Evolutionary conservation across 768 basidiomycete genomes (phyloP).

Genomic region (Suillus spraguei): DNA sequence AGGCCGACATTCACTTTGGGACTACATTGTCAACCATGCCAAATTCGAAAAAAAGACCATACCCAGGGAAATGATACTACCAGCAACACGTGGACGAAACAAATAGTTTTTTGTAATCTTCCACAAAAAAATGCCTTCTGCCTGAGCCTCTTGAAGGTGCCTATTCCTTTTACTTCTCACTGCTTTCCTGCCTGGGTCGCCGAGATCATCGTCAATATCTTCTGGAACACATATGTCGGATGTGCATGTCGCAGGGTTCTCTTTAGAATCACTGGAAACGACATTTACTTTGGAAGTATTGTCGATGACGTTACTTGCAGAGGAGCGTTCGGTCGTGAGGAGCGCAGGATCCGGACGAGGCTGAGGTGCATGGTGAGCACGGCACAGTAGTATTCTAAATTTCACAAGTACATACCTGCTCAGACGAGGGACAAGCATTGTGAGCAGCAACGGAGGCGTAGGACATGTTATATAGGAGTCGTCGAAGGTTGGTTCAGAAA

Average conservation of each 20-base stretch:
- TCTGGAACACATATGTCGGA: constrained; percentile 23
- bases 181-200: constrained; percentile 3
- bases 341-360: constrained; percentile 69
- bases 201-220: constrained; percentile 20
- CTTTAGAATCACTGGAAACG: constrained; percentile 51
- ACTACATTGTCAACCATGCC: constrained; percentile 2
- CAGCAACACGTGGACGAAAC: constrained; percentile 67
- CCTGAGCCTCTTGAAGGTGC: constrained; percentile 44
- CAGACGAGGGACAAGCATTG: constrained; percentile 51
- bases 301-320: constrained; percentile 43
- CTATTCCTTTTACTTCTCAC: constrained; percentile 32
- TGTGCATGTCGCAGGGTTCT: constrained; percentile 44
- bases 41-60: constrained; percentile 22
- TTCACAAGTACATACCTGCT: constrained; percentile 41
- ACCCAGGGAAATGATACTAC: constrained; percentile 75
- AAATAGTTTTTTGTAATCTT: constrained; percentile 52
- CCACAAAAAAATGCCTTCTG: constrained; percentile 58
- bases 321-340: constrained; percentile 51
- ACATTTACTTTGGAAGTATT: constrained; percentile 58
- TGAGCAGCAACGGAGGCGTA: constrained; percentile 70
- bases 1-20: constrained; percentile 70
- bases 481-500: not conserved
- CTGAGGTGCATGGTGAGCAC: constrained; percentile 32
- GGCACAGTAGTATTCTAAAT: constrained; percentile 2
- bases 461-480: constrained; percentile 50